phyloP scores from a whole-genome alignment of 75 land plant species.

The Sequoiadendron giganteum region DNA sequence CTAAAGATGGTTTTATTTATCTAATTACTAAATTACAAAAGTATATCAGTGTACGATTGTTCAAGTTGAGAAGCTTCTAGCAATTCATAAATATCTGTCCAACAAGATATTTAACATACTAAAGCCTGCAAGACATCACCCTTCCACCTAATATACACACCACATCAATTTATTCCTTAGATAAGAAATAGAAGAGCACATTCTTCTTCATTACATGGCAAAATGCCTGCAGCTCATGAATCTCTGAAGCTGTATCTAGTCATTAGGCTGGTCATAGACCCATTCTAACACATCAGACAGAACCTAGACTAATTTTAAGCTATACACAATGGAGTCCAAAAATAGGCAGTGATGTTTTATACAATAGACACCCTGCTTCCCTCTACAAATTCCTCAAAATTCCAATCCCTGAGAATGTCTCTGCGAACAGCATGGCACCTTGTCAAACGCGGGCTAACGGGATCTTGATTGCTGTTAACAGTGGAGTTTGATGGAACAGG shows the following conservation, averaged over 20 bases:
- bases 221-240: neutral
- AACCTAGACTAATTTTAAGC: neutral
- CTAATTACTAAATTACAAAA: neutral
- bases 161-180: neutral
- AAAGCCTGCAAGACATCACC: neutral
- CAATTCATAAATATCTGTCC: neutral
- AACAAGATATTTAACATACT: neutral
- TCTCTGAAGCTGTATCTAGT: neutral
- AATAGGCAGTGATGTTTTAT: neutral
- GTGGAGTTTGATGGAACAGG: neutral
- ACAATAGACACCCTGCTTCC: constrained; percentile 4
- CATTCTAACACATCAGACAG: neutral
- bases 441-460: constrained; percentile 13
- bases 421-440: constrained; percentile 20
- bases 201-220: neutral
- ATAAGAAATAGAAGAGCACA: neutral
- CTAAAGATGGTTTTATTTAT: neutral
- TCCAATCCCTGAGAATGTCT: constrained; percentile 22
- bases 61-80: neutral
- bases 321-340: neutral
- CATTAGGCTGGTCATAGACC: neutral
- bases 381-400: constrained; percentile 22
- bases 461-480: neutral
- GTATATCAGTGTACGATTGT: neutral
- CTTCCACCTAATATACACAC: neutral